Percentiles rank a stretch among this genome's conserved stretches.
These are phyloP conservation scores for Alternaria sp. DNA, from an alignment of 2,329 filamentous ascomycete genomes.

Conservation along the genomic window DNA sequence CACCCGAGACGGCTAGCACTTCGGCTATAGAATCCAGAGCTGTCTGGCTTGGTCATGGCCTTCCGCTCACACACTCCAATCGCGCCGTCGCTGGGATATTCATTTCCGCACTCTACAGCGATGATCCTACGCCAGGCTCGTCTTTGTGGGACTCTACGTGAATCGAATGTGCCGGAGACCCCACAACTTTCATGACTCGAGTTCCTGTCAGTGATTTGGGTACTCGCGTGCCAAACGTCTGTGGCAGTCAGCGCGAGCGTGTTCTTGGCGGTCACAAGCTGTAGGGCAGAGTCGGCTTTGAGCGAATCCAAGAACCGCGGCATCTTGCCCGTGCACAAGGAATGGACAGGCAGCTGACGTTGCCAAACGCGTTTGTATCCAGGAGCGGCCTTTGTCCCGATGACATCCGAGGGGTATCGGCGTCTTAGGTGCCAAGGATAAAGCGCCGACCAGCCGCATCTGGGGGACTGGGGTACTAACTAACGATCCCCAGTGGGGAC, in stretches of 20 bases:
- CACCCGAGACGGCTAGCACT: constrained; percentile 24
- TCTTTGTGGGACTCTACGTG: constrained; percentile 7
- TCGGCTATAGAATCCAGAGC: constrained; percentile 34
- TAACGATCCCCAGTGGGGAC: constrained; percentile 46
- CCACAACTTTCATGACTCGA: constrained; percentile 26
- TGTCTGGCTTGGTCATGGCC: constrained; percentile 29
- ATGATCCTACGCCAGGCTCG: constrained; percentile 26
- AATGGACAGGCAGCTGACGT: constrained; percentile 35
- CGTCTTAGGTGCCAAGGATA: constrained; percentile 35
- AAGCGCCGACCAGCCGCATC: constrained; percentile 46
- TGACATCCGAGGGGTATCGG: constrained; percentile 44
- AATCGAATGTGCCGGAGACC: constrained; percentile 17
- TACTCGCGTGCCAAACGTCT: background rate
- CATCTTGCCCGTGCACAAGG: constrained; percentile 23
- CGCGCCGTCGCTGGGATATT: constrained; percentile 32
- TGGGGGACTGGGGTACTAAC: constrained; percentile 49
- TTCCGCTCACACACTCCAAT: constrained; percentile 33
- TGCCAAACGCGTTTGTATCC: constrained; percentile 23
- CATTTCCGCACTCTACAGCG: constrained; percentile 34
- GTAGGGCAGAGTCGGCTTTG: constrained; percentile 20
- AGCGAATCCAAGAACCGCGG: constrained; percentile 26
- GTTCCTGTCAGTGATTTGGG: background rate
- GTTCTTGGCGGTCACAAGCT: constrained; percentile 12
- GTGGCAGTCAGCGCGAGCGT: background rate
- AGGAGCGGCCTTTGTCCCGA: constrained; percentile 40